phyloP scores from a whole-genome alignment of 352 stramenopile genomes.

The Pythium rishiriense region DNA sequence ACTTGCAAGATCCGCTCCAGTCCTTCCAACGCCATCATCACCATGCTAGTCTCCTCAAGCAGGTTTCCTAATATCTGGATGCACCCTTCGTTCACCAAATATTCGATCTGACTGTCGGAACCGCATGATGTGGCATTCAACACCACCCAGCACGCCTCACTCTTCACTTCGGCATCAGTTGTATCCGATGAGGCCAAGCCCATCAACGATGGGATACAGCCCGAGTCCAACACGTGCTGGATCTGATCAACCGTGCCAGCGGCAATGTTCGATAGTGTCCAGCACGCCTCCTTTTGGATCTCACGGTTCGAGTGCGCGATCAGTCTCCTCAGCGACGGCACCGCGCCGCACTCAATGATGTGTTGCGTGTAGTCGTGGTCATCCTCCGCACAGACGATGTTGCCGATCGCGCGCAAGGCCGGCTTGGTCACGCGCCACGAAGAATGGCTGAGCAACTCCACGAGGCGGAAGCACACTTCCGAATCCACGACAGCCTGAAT shows the following conservation, averaged over 20 bases:
- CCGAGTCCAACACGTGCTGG: conserved; percentile 96
- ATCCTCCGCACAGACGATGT: conserved; percentile 98
- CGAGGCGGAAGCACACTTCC: conserved; percentile 88
- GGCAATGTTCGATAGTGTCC: conserved; percentile 98
- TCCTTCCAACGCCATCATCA: conserved; percentile 98
- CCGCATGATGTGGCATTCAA: conserved; percentile 98
- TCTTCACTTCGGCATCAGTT: conserved; percentile 96
- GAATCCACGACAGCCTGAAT: conserved; percentile 95
- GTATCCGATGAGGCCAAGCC: conserved; percentile 90
- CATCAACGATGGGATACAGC: conserved; percentile 94
- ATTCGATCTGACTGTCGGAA: conserved; percentile 94
- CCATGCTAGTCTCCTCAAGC: conserved; percentile 96
- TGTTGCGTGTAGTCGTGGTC: conserved; percentile 92
- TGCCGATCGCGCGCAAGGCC: conserved; percentile 96
- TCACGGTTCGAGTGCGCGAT: conserved; percentile 96
- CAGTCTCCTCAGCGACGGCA: conserved; percentile 92
- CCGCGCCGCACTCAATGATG: conserved; percentile 96
- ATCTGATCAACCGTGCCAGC: conserved; percentile 97
- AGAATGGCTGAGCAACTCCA: conserved; percentile 92
- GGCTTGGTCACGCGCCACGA: conserved; percentile 97
- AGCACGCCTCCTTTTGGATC: conserved; percentile 98
- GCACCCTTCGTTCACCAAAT: conserved; percentile 85
- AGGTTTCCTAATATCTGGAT: conserved; percentile 91
- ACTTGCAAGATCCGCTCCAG: conserved; percentile 97
- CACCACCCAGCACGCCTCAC: conserved; percentile 98